These are phyloP conservation scores for Dipodascus albidus DNA, from an alignment of 805 yeast genomes.

Conservation along the genomic window DNA sequence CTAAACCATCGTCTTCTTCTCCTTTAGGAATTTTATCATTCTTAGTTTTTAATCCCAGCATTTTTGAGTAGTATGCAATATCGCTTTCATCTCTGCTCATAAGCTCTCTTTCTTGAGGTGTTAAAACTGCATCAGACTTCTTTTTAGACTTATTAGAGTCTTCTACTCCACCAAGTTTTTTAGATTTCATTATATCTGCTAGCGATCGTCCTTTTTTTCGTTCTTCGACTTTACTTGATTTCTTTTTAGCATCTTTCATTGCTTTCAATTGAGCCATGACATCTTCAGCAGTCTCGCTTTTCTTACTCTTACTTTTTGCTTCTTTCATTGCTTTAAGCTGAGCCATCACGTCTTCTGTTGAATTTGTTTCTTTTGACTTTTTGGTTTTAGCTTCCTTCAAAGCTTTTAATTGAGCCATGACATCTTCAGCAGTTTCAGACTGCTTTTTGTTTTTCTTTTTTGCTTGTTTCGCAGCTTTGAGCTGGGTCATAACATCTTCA, in stretches of 20 bases:
- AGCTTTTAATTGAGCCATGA: not conserved
- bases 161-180: slow-evolving; percentile 13
- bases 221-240: slow-evolving; percentile 4
- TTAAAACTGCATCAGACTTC: slow-evolving; percentile 4
- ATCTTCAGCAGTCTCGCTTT: not conserved
- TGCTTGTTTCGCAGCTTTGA: not conserved
- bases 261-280: not conserved
- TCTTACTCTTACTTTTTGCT: not conserved
- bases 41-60: slow-evolving; percentile 47
- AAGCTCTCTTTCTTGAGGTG: slow-evolving; percentile 34
- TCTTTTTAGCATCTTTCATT: not conserved
- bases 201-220: slow-evolving; percentile 16
- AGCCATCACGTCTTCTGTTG: not conserved
- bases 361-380: not conserved
- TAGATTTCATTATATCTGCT: slow-evolving; percentile 21
- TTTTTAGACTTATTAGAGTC: slow-evolving; percentile 8
- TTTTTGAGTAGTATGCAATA: slow-evolving; percentile 70
- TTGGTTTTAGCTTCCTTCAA: not conserved
- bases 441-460: not conserved
- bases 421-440: not conserved
- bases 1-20: slow-evolving; percentile 66
- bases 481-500: not conserved
- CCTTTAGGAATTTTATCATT: slow-evolving; percentile 31
- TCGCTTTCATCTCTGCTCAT: slow-evolving; percentile 61
- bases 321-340: not conserved